phyloP scores from a whole-genome alignment of 768 basidiomycete species.

The Coprinopsis sp. region DNA sequence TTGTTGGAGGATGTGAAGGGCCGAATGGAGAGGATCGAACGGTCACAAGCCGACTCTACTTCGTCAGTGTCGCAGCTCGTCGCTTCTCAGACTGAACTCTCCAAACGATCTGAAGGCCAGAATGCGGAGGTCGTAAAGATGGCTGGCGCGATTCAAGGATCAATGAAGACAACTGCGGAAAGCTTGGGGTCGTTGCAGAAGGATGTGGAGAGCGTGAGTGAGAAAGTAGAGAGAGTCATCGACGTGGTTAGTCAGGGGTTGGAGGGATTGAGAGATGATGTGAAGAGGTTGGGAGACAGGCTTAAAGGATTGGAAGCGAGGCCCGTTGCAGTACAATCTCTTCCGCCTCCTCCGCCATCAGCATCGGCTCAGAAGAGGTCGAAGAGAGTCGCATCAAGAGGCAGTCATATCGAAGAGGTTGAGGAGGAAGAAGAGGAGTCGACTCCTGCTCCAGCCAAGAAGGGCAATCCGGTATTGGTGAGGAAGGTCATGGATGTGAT shows the following conservation, averaged over 20 bases:
- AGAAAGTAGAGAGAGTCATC: neutral
- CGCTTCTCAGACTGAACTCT: neutral
- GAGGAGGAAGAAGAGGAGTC: neutral
- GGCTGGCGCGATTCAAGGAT: neutral
- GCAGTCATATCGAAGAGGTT: neutral
- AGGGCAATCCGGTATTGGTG: neutral
- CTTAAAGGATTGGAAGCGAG: too few relatives aligned
- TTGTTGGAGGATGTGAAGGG: neutral
- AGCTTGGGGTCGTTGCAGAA: neutral
- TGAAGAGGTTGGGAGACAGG: neutral
- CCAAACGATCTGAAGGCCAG: neutral
- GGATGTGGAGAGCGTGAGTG: neutral
- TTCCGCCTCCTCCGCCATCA: too few relatives aligned
- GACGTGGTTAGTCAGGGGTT: neutral
- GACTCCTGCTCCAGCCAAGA: neutral
- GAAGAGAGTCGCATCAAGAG: neutral
- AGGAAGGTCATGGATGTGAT: constrained; percentile 7
- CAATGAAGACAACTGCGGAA: neutral
- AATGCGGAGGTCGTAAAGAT: neutral
- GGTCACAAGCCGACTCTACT: too few relatives aligned
- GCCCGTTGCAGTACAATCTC: too few relatives aligned
- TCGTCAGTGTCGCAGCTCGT: too few relatives aligned
- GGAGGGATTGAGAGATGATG: neutral
- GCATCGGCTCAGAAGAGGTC: too few relatives aligned
- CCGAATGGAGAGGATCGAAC: neutral